Evolutionary conservation across 2,329 filamentous ascomycete genomes (phyloP).

Genomic region (Aspergillus sp.): DNA sequence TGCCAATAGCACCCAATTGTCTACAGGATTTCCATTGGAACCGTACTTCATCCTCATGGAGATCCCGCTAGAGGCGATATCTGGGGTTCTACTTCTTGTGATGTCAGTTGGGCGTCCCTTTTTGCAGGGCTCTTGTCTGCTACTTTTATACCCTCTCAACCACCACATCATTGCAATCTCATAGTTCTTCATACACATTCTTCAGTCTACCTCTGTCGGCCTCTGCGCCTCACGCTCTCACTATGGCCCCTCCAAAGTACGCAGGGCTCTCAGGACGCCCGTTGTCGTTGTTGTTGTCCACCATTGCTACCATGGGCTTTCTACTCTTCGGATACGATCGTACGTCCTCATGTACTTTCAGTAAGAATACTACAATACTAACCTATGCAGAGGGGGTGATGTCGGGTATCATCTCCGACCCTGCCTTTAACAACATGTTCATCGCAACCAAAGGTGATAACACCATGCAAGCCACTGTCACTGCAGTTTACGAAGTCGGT

Average conservation of each 20-base stretch:
- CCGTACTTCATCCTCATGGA: too few relatives aligned
- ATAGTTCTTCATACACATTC: too few relatives aligned
- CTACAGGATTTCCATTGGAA: too few relatives aligned
- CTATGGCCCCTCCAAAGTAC: constrained; percentile 53
- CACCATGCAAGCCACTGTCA: constrained; percentile 38
- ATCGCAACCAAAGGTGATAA: constrained; percentile 37
- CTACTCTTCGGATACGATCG: constrained; percentile 61
- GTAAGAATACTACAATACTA: background rate
- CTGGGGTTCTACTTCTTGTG: too few relatives aligned
- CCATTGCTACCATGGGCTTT: constrained; percentile 64
- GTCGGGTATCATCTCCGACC: constrained; percentile 39
- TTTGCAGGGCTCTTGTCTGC: too few relatives aligned
- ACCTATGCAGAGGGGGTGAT: constrained; percentile 35
- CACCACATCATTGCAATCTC: too few relatives aligned
- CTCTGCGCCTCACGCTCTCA: background rate
- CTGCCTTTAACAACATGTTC: constrained; percentile 34
- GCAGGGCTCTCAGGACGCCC: constrained; percentile 60
- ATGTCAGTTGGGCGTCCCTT: too few relatives aligned
- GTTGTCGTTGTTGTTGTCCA: constrained; percentile 58
- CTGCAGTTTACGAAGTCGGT: constrained; percentile 31
- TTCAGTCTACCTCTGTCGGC: too few relatives aligned
- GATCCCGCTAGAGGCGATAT: too few relatives aligned
- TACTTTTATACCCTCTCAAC: too few relatives aligned
- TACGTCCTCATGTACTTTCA: too few relatives aligned
- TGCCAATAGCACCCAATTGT: too few relatives aligned